Base-by-base conservation (phyloP, 352 stramenopile genomes). In the Plasmopara viticola region DNA sequence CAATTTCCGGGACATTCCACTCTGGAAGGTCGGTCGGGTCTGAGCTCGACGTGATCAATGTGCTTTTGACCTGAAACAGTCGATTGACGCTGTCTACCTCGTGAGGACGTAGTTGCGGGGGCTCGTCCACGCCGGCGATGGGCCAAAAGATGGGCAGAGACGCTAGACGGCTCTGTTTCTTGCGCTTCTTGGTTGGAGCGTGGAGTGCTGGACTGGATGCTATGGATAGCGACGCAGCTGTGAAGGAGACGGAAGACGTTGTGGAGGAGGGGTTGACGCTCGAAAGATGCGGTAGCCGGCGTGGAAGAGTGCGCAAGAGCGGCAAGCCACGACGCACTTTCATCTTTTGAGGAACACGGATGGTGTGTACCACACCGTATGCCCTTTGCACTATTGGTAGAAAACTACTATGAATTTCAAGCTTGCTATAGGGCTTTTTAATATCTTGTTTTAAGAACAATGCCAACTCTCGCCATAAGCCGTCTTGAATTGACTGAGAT, bases 1-100 rank as follows among this genome's bases (percentile, higher is more conserved):
- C 83, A 25, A 96, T 68, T 66, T 96, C 83, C 10, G 86, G 83
- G 7, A 88, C 60, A 17, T 69, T 29, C 74, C 82, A 87, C 44
- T 74, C 68, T 10, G 84, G 83, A 7, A 93, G 63, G 43, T 93
- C 80, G 29, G 52, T 55, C 13, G 56, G 51, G 42, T 84, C 62
- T n/a, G 57, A 55, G 2, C 69, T 85, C 12, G 77, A 84, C 64
- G 78, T 83, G 31, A 90, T 87, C 29, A 88, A 60, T 20, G 78
- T 82, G 44, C 73, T 85, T 12, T 76, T 51, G 15, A 56, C 48
- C 18, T 78, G 61, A 56, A 90, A 90, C 25, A 87, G 49, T 0
- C 80, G 75, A 43, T 84, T 82, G 12, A 78, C 72, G 25, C 60
- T 53, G 44, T 72, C 72, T 37, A 85, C 69, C 44, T 90, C 80